phyloP scores from a whole-genome alignment of 306 rosid species.

The Cucurbita ficifolia region DNA sequence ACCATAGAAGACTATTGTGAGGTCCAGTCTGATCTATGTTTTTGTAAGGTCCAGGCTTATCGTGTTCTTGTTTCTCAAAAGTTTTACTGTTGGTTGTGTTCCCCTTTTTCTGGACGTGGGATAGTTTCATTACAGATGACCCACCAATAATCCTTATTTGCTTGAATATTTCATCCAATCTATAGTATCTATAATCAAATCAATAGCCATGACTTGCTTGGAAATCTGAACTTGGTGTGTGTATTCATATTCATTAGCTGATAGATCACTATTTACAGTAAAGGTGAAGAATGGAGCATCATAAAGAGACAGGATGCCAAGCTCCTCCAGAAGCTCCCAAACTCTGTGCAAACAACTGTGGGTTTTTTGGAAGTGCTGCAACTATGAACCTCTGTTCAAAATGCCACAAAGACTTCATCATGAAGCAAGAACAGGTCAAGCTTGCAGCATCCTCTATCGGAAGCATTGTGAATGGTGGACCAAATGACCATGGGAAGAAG shows the following conservation, averaged over 20 bases:
- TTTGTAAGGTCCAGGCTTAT: too few species aligned
- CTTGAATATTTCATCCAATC: neutral
- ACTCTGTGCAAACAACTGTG: constrained; percentile 34
- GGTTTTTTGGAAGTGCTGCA: constrained; percentile 36
- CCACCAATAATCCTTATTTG: neutral
- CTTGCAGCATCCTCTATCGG: constrained; percentile 25
- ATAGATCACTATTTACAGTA: constrained; percentile 2
- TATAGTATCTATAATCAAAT: neutral
- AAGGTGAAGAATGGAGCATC: constrained; percentile 26
- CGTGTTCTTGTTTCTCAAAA: neutral
- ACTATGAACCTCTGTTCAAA: constrained; percentile 39
- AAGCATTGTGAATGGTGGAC: constrained; percentile 16
- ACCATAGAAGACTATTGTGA: too few species aligned
- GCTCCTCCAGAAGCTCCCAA: constrained; percentile 34
- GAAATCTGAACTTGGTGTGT: too few species aligned
- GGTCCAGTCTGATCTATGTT: too few species aligned
- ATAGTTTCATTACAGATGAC: neutral
- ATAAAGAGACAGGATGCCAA: constrained; percentile 36
- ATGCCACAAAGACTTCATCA: constrained; percentile 29
- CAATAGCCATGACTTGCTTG: neutral
- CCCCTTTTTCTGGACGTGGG: neutral
- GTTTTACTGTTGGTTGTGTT: neutral
- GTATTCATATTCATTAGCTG: neutral
- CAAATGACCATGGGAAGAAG: constrained; percentile 9
- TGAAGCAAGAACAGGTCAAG: constrained; percentile 30